These are phyloP conservation scores for Paspalum vaginatum DNA, from an alignment of 176 grass and related monocot genomes.

Conservation along the genomic window DNA sequence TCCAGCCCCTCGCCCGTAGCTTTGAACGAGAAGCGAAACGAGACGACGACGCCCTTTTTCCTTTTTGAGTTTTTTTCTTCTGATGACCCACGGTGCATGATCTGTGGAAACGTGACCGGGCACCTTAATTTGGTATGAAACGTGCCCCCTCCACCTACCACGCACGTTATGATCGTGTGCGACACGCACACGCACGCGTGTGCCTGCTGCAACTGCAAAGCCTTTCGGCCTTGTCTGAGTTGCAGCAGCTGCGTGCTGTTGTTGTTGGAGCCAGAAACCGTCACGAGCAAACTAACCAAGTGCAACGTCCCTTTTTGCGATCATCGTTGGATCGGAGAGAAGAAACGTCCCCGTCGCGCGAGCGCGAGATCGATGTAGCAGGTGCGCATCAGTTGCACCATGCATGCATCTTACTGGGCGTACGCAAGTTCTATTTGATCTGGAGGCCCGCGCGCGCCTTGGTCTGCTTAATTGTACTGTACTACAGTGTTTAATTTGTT, in stretches of 20 bases:
- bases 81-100: neutral
- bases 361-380: too few relatives aligned
- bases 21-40: constrained; percentile 40
- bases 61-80: neutral
- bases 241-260: neutral
- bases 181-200: neutral
- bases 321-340: too few relatives aligned
- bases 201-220: neutral
- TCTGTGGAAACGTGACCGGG: constrained; percentile 42
- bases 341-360: too few relatives aligned
- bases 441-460: too few relatives aligned
- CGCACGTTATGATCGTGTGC: constrained; percentile 41
- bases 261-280: constrained; percentile 28
- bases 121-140: constrained; percentile 46
- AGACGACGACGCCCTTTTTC: neutral
- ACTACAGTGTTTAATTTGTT: too few relatives aligned
- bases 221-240: neutral
- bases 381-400: too few relatives aligned
- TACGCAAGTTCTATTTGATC: too few relatives aligned
- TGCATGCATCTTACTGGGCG: too few relatives aligned
- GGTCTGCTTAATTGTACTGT: too few relatives aligned
- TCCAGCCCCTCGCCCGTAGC: neutral
- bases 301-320: too few relatives aligned
- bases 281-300: constrained; percentile 28
- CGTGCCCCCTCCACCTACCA: constrained; percentile 35